Evolutionary conservation across 2,329 filamentous ascomycete genomes (phyloP), one percentile per base, ranked within the genome.

Genomic region (Fusarium lateritium): DNA sequence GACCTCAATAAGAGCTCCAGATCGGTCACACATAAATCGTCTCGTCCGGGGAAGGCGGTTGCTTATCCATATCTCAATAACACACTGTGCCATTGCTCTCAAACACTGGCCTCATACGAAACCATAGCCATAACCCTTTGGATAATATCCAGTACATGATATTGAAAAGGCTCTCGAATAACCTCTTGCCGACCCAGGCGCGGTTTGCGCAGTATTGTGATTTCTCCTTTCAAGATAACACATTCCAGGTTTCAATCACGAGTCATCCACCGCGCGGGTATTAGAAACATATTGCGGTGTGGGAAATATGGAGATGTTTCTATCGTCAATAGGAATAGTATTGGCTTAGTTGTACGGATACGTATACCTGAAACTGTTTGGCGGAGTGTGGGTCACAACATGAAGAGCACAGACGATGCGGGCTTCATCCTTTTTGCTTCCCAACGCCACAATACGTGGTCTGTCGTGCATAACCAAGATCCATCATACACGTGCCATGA

Each of bases 351-450:
- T 58, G 61, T 64, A 56, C 51, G 21, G 39, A 33, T 58, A 44
- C 46, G 46, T 65, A 46, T 28, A 69, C 67, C 67, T 69, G 67
- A 69, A 69, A 69, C 67, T 60, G 57, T 62, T 67, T 69, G 42
- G 53, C 55, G 45, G 49, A 43, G 56, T 70, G 62, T 67, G 67
- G 67, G 55, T 50, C 66, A 58, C 56, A 22, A 21, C 47, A 46
- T 54, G 55, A 57, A 56, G 43, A 62, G 69, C 67, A 72, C 70
- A 66, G 70, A 71, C 70, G 24, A 54, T 54, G 46, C 42, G 43
- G 58, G 58, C 64, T 65, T 59, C 67, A 47, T 19, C 19, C 19
- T 60, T 68, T 31, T 66, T 34, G 58, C 61, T 70, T 62, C 55
- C 55, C 58, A 45, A 46, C 53, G 66, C 69, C 65, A 53, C 46